Percentiles rank a stretch among this genome's conserved stretches.
Conservation (phyloP, 2,329 filamentous ascomycete species). For the Epichloe gansuensis region DNA sequence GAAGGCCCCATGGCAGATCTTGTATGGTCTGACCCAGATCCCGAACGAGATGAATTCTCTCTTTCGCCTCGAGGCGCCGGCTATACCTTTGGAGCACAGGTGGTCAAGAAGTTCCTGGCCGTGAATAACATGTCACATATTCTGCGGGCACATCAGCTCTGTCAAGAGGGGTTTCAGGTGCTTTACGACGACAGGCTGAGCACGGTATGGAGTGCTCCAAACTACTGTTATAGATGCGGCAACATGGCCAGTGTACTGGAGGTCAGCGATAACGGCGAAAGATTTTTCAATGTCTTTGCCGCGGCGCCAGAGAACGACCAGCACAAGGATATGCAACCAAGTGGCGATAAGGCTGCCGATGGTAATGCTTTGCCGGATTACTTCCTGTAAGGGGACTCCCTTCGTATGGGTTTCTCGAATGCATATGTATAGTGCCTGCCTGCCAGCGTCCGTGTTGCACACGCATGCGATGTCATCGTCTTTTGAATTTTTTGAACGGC, state of each 20-base stretch:
- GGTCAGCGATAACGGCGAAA: constrained; percentile 82
- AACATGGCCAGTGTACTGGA: constrained; percentile 96
- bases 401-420: not conserved
- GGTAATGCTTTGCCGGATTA: constrained; percentile 54
- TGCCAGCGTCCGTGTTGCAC: not conserved
- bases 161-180: constrained; percentile 95
- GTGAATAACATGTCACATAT: constrained; percentile 98
- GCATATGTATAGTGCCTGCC: not conserved
- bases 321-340: constrained; percentile 72
- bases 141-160: constrained; percentile 91
- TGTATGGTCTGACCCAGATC: constrained; percentile 95
- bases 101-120: constrained; percentile 94
- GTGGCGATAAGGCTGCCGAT: constrained; percentile 57
- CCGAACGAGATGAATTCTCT: constrained; percentile 94
- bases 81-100: constrained; percentile 94
- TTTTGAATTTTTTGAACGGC: not conserved
- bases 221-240: constrained; percentile 89
- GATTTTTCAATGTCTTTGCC: constrained; percentile 96
- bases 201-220: constrained; percentile 96
- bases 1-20: constrained; percentile 99
- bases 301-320: constrained; percentile 91
- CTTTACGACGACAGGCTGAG: constrained; percentile 89
- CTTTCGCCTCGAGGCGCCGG: constrained; percentile 86
- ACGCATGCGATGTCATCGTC: not conserved
- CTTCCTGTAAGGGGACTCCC: constrained; percentile 41